Conservation (phyloP, 176 grass and related monocot species). For the Ensete ventricosum region DNA sequence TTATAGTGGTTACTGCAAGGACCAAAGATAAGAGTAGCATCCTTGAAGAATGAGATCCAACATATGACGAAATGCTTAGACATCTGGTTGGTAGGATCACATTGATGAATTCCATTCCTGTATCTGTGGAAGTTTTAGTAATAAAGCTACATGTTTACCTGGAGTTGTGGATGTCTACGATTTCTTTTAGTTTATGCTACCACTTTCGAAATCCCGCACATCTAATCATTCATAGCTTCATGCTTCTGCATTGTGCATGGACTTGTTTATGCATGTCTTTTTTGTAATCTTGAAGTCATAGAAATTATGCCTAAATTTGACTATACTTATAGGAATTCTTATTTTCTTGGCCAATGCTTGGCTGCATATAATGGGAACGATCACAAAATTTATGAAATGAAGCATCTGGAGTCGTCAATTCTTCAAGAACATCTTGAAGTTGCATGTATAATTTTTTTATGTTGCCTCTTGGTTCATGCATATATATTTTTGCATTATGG, state of each 20-base stretch:
- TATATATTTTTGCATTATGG: too few species aligned
- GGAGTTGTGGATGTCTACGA: too few species aligned
- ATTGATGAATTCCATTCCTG: background rate
- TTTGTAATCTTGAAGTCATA: background rate
- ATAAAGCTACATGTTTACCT: background rate
- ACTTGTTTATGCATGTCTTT: background rate
- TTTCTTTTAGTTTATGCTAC: background rate
- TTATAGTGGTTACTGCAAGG: constrained; percentile 29
- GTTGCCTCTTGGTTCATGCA: too few species aligned
- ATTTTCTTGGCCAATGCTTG: background rate
- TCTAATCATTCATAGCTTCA: background rate
- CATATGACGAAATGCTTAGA: constrained; percentile 84
- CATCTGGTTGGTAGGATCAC: constrained; percentile 88
- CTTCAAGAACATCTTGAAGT: too few species aligned
- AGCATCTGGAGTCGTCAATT: too few species aligned
- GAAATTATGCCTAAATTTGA: background rate
- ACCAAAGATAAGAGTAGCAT: constrained; percentile 26
- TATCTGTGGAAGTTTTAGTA: background rate
- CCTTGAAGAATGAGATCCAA: constrained; percentile 71
- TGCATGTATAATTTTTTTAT: too few species aligned
- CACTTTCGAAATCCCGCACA: background rate
- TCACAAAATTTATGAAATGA: too few species aligned
- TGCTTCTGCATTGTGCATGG: background rate
- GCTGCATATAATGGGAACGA: too few species aligned
- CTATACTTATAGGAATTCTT: background rate